Conservation (phyloP, 371 early-diverging fungal genomes). For the Circinella umbellata region DNA sequence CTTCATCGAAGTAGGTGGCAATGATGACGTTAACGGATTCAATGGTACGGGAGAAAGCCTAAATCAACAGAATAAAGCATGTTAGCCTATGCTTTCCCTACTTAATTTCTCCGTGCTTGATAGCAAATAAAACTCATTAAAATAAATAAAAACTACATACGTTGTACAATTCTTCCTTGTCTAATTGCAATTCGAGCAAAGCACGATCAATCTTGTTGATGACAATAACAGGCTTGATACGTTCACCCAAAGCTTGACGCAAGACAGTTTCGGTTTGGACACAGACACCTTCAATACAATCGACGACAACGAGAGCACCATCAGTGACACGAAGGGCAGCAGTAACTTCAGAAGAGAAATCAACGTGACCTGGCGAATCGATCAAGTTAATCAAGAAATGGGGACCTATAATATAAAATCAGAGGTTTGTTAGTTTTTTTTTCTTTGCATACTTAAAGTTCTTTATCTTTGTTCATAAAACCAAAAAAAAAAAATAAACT, state of each 20-base stretch:
- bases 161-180: conserved; percentile 91
- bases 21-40: conserved; percentile 96
- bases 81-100: not conserved
- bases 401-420: conserved; percentile 11
- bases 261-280: conserved; percentile 99
- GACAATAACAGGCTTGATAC: conserved; percentile 97
- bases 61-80: not conserved
- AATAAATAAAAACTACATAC: conserved; percentile 29
- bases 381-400: conserved; percentile 98
- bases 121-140: not conserved
- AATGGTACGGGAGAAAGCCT: conserved; percentile 88
- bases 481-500: not conserved
- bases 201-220: conserved; percentile 99
- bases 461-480: not conserved
- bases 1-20: conserved; percentile 88
- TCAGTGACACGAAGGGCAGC: conserved; percentile 99
- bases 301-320: conserved; percentile 99
- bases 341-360: conserved; percentile 99
- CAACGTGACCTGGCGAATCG: conserved; percentile 99
- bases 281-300: conserved; percentile 98
- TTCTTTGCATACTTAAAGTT: too few species aligned
- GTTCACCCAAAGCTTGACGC: conserved; percentile 97
- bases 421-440: not conserved
- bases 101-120: not conserved
- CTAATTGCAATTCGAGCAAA: conserved; percentile 93